Conservation (phyloP, 148 eudicot species). For the Amaranthus cruentus region DNA sequence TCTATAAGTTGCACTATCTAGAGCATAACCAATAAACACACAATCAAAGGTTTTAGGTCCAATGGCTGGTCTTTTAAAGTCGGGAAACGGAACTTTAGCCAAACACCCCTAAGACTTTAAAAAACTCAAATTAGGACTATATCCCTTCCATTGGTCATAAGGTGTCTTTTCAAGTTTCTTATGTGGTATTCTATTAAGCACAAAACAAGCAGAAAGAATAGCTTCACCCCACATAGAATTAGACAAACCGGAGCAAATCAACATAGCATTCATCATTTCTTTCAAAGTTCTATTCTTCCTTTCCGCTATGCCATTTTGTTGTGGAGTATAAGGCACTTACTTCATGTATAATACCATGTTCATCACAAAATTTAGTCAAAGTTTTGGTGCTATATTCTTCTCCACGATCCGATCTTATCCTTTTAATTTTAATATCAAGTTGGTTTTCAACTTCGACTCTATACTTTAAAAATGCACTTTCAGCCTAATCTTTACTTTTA, state of each 20-base stretch:
- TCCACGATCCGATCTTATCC: no score
- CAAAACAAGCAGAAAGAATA: background rate
- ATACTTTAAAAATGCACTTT: background rate
- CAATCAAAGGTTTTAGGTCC: slow-evolving; percentile 2
- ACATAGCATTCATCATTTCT: background rate
- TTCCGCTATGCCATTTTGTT: no score
- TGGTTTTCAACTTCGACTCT: no score
- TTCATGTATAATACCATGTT: no score
- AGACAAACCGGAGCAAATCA: background rate
- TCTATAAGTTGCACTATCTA: background rate
- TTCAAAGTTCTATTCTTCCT: no score
- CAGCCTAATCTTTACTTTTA: background rate
- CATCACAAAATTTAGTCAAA: no score
- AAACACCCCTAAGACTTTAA: background rate
- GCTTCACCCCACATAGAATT: background rate
- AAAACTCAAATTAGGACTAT: background rate
- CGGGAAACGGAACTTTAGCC: background rate
- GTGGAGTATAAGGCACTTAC: no score
- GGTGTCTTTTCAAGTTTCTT: background rate
- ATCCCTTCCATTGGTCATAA: background rate
- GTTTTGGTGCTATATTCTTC: no score
- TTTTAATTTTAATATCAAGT: no score
- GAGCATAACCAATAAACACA: background rate
- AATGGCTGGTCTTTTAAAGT: background rate
- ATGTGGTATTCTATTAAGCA: background rate